A percentile compares a stretch with the other conserved stretches of the same genome.
Conservation (phyloP, 805 yeast genomes). For the Jamesozyma lodderae region DNA sequence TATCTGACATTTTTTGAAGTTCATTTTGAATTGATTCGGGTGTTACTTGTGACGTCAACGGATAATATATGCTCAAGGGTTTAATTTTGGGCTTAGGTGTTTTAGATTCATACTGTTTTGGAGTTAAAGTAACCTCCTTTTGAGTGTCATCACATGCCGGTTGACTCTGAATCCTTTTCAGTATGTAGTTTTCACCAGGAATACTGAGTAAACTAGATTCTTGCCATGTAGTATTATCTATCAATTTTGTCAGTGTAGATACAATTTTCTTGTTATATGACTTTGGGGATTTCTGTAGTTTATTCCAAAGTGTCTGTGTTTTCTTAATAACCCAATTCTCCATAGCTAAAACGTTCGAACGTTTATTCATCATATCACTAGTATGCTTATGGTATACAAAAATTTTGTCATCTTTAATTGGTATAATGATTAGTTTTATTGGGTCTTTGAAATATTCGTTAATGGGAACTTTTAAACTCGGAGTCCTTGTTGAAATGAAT, state of each 20-base stretch:
- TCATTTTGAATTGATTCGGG: conserved; percentile 30
- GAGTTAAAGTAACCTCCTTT: conserved; percentile 11
- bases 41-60: conserved; percentile 30
- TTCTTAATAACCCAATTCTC: conserved; percentile 41
- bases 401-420: conserved; percentile 53
- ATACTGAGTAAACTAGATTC: conserved; percentile 68
- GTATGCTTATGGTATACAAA: conserved; percentile 63
- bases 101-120: conserved; percentile 11
- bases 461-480: neutral
- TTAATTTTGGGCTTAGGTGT: conserved; percentile 8
- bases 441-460: conserved; percentile 29
- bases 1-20: conserved; percentile 34
- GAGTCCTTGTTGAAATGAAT: neutral
- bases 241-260: conserved; percentile 38
- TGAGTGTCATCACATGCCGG: conserved; percentile 10
- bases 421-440: conserved; percentile 60
- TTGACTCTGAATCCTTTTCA: conserved; percentile 16
- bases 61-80: conserved; percentile 44
- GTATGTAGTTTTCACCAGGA: conserved; percentile 57
- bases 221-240: conserved; percentile 66
- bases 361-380: conserved; percentile 24
- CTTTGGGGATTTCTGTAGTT: conserved; percentile 45
- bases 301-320: conserved; percentile 55
- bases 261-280: conserved; percentile 54
- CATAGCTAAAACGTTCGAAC: conserved; percentile 30